These are phyloP conservation scores for Sporopachydermia cereana DNA, from an alignment of 1,139 yeast species.

Conservation along the genomic window DNA sequence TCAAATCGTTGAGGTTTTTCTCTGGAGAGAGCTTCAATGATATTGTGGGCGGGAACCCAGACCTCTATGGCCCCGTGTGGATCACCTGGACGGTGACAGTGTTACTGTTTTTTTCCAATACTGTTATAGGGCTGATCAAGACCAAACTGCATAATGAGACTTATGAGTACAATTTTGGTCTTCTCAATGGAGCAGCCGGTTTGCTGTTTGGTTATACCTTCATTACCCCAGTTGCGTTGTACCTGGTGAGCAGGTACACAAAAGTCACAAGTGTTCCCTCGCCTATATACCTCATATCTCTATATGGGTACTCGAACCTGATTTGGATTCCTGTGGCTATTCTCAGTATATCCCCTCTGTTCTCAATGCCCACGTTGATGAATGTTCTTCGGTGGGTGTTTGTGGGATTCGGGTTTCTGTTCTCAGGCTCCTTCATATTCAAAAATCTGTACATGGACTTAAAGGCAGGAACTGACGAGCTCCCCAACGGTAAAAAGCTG, in stretches of 20 bases:
- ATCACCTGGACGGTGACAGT: slow-evolving; percentile 69
- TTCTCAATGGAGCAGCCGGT: slow-evolving; percentile 53
- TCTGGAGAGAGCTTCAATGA: slow-evolving; percentile 27
- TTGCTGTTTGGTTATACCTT: slow-evolving; percentile 66
- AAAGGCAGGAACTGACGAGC: slow-evolving; percentile 16
- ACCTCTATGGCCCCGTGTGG: slow-evolving; percentile 79
- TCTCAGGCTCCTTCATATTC: slow-evolving; percentile 26
- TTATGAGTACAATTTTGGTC: slow-evolving; percentile 47
- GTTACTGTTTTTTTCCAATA: slow-evolving; percentile 60
- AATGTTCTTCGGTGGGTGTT: slow-evolving; percentile 27
- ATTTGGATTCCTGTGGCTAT: slow-evolving; percentile 73
- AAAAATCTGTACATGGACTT: slow-evolving; percentile 24
- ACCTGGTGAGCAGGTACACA: slow-evolving; percentile 33
- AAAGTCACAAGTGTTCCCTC: slow-evolving; percentile 22
- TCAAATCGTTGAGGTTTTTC: slow-evolving; percentile 24
- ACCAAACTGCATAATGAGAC: slow-evolving; percentile 30
- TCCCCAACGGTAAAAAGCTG: slow-evolving; percentile 19
- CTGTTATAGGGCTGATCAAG: slow-evolving; percentile 42
- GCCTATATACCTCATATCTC: slow-evolving; percentile 37
- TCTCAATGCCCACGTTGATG: slow-evolving; percentile 24
- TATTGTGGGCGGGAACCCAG: slow-evolving; percentile 32
- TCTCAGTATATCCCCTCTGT: slow-evolving; percentile 32
- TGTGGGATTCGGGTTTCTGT: slow-evolving; percentile 24
- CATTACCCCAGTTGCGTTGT: slow-evolving; percentile 44
- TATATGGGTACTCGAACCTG: slow-evolving; percentile 70